Conservation (phyloP, 2,329 filamentous ascomycete species). For the Aspergillus luchuensis region DNA sequence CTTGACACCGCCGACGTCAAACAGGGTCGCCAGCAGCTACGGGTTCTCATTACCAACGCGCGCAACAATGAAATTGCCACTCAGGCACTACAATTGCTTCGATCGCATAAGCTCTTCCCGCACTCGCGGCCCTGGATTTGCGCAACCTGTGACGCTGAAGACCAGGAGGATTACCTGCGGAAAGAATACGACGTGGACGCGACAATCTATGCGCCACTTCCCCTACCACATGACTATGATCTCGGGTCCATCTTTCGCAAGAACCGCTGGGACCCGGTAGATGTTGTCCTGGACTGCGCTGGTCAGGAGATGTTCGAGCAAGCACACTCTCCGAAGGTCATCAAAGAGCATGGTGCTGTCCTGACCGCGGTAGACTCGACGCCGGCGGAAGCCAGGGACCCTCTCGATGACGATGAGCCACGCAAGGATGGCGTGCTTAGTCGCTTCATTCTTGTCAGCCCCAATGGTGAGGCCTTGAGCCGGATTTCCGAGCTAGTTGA, state of each 20-base stretch:
- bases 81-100: constrained; percentile 41
- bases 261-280: constrained; percentile 38
- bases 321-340: constrained; percentile 34
- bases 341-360: constrained; percentile 38
- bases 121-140: constrained; percentile 39
- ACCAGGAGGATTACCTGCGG: constrained; percentile 32
- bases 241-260: constrained; percentile 35
- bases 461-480: constrained; percentile 37
- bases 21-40: constrained; percentile 22
- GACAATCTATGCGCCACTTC: constrained; percentile 34
- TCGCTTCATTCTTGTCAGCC: constrained; percentile 41
- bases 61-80: constrained; percentile 40
- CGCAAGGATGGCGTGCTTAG: constrained; percentile 31
- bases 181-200: constrained; percentile 36
- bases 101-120: constrained; percentile 37
- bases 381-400: constrained; percentile 23
- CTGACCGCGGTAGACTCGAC: constrained; percentile 38
- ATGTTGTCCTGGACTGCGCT: constrained; percentile 45
- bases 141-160: constrained; percentile 33
- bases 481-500: constrained; percentile 41
- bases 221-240: constrained; percentile 30
- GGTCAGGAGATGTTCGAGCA: constrained; percentile 38
- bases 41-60: constrained; percentile 44
- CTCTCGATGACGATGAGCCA: constrained; percentile 3
- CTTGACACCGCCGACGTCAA: constrained; percentile 30